These are phyloP conservation scores for Aquilaria agallochum DNA, from an alignment of 441 rosid species.

Conservation along the genomic window DNA sequence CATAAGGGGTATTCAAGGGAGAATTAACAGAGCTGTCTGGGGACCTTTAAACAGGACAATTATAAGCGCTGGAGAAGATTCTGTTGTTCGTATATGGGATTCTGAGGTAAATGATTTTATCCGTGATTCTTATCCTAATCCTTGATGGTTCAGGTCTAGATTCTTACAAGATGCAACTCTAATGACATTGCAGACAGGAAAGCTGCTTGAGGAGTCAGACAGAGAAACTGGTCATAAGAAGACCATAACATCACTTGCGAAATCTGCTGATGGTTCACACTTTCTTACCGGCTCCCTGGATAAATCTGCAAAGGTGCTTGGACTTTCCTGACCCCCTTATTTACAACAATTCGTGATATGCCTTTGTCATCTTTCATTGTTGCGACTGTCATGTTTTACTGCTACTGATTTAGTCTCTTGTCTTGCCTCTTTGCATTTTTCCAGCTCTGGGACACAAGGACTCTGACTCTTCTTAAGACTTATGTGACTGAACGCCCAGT, in stretches of 20 bases:
- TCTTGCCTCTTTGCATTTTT: constrained; percentile 16
- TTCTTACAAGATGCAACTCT: no score
- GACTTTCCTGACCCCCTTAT: background rate
- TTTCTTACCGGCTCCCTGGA: constrained; percentile 84
- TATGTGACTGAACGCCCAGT: constrained; percentile 78
- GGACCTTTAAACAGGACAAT: constrained; percentile 83
- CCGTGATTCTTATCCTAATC: background rate
- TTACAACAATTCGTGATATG: background rate
- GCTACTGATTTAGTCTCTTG: constrained; percentile 9
- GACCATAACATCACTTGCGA: constrained; percentile 69
- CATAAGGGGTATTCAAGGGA: constrained; percentile 71
- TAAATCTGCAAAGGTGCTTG: constrained; percentile 82
- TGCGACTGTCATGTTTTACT: background rate
- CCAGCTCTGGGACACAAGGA: constrained; percentile 80
- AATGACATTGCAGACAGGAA: constrained; percentile 62
- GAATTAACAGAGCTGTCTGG: constrained; percentile 94
- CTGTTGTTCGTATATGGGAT: constrained; percentile 83
- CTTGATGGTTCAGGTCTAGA: no score
- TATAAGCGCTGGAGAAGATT: constrained; percentile 88
- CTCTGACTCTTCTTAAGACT: constrained; percentile 72
- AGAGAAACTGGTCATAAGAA: constrained; percentile 77
- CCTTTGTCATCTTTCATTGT: background rate
- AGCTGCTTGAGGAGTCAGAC: constrained; percentile 60
- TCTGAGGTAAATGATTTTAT: constrained; percentile 46
- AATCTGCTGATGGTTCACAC: constrained; percentile 77